Evolutionary conservation across 345 rosid species (phyloP), one percentile per base, ranked within the genome.

Genomic region (Citrus inodora): DNA sequence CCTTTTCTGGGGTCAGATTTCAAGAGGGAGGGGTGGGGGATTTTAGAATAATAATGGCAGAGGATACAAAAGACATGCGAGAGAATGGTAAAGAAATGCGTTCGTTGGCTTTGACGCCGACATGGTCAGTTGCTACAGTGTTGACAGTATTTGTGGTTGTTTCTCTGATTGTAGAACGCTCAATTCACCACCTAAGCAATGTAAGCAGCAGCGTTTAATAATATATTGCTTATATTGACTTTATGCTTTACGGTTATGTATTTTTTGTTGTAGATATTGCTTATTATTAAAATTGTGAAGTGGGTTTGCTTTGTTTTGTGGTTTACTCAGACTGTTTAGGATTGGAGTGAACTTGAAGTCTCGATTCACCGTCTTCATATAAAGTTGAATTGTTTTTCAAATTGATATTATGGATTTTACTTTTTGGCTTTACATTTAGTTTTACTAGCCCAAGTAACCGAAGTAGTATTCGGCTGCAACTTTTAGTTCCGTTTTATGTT

Each of bases 61-160:
- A 80, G 72, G 69, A 32, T 48, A 27, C 10, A 42, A 84, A 77
- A 61, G 42, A 58, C 27, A 78, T 79, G 10, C 81, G 2, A 64
- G 40, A 82, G 64, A 72, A 38, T 61, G 21, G 3, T 4, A 1
- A 9, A 9, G 97, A 89, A 82, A 79, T 80, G 85, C 84, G 97
- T 83, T 90, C 98, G 3, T 82, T 93, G 84, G 97, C 93, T 30
- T 80, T 88, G 48, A 93, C 98, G 2, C 98, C 99, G 65, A 93
- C 98, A 75, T 96, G 99, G 99, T 93, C 98, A 25, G 96, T 93
- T 73, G 99, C 99, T 64, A 90, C 97, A 2, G 99, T 93, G 48
- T 80, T 96, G 85, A 93, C 98, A 13, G 75, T 96, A 67, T 91
- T 96, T 75, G 98, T 95, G 19, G 86, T 81, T 67, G 93, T 96